Percentiles rank a stretch among this genome's conserved stretches.
phyloP scores from a whole-genome alignment of 2,329 filamentous ascomycete genomes.

The Hymenoscyphus infarciens region DNA sequence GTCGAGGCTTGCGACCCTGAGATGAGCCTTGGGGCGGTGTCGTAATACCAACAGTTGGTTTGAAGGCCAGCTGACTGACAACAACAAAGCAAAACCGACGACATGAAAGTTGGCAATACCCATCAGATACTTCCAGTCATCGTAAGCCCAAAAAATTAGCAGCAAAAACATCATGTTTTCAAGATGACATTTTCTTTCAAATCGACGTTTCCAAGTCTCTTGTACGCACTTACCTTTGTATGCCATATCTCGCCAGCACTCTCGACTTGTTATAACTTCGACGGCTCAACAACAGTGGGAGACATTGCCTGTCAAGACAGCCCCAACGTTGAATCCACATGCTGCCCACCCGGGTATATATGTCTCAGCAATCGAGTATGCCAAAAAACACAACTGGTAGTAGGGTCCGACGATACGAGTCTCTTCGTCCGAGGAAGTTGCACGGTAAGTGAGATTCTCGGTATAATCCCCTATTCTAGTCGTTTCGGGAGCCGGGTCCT shows the following conservation, averaged over 20 bases:
- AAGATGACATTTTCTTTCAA: background rate
- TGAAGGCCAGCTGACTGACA: too few relatives aligned
- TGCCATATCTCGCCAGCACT: background rate
- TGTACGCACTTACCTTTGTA: background rate
- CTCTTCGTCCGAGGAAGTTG: background rate
- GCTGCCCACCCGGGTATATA: background rate
- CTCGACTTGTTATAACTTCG: background rate
- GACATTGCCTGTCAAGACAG: background rate
- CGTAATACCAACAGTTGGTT: too few relatives aligned
- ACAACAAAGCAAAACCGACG: too few relatives aligned
- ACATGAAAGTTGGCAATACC: too few relatives aligned
- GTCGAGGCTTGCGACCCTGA: too few relatives aligned
- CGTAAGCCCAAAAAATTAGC: too few relatives aligned
- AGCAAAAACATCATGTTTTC: background rate
- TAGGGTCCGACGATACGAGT: background rate
- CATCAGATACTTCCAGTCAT: too few relatives aligned
- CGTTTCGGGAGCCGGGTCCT: too few relatives aligned
- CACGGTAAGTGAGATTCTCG: too few relatives aligned
- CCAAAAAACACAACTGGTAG: background rate
- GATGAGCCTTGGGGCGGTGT: too few relatives aligned
- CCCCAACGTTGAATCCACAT: background rate
- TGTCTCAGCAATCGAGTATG: background rate
- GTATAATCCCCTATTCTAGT: too few relatives aligned
- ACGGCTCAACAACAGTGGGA: background rate
- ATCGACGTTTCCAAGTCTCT: background rate